Evolutionary conservation across 2,329 filamentous ascomycete species (phyloP), one percentile per base, ranked within the genome.

Genomic region (Cyphellophora attinorum): DNA sequence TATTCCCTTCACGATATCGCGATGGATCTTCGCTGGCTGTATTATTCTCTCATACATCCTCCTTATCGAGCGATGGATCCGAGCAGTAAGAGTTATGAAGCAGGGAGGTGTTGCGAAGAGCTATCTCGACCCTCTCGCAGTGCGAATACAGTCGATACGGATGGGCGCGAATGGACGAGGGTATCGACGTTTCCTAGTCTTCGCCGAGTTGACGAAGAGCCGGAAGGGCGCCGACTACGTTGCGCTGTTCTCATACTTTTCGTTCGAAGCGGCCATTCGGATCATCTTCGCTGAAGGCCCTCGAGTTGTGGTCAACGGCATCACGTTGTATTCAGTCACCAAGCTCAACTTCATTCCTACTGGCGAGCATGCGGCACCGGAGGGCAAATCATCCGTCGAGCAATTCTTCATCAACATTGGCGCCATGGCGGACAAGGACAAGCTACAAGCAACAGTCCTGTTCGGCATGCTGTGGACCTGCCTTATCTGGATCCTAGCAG

Each of bases 21-120:
- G 91, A 63, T 95, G 88, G 86, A 88, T 98, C 56, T 98, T 96
- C 56, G 81, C 85, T 17, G 74, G 76, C 37, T 94, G 88, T 57
- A 96, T 98, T 54, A 81, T 96, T 44, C 68, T 91, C 21, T 96
- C 88, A 6, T 88, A 89, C 57, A 64, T 85, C 45, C 83, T 96
- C 46, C 70, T 93, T 17, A 68, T 64, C 11, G 91, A 81, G 51
- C 83, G 93, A 58, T 85, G 84, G 64, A 54, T 93, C 31, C 76
- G 82, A 35, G 86, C 89, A 16, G 63, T 81, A 41, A 77, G 80
- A 29, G 84, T 93, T 33, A 93, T 96, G 57, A 78, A 70, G 48
- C 76, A 85, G 38, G 84, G 84, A 36, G 86, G 88, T 45, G 81
- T 96, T 27, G 85, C 86, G 4, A 85, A 93, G 55, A 89, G 81